Percentiles rank a stretch among this genome's conserved stretches.
These are phyloP conservation scores for Solanum ahanhuiri DNA, from an alignment of 257 asterid genomes.

Conservation along the genomic window DNA sequence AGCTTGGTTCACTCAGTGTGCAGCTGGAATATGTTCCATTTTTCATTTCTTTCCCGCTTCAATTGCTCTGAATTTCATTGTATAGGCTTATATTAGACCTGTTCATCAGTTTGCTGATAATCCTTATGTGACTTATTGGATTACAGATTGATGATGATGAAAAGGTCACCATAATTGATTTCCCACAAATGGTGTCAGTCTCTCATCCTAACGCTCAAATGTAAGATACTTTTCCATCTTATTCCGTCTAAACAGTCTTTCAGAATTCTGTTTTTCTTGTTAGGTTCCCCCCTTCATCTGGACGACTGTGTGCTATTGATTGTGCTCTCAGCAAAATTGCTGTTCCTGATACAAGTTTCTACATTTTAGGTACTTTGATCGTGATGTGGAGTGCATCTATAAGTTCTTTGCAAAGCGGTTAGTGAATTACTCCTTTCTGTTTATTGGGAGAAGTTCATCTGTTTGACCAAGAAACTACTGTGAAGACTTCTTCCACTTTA, in stretches of 20 bases:
- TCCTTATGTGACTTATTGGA: neutral
- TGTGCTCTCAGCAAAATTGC: neutral
- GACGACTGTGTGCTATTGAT: neutral
- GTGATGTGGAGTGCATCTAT: conserved; percentile 80
- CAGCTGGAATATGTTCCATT: neutral
- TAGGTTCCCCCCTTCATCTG: neutral
- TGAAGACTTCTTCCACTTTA: neutral
- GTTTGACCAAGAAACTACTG: neutral
- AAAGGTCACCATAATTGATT: conserved; percentile 86
- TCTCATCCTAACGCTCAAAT: conserved; percentile 85
- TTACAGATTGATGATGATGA: conserved; percentile 88
- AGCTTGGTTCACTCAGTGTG: neutral
- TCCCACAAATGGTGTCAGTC: conserved; percentile 96
- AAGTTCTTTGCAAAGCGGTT: conserved; percentile 85
- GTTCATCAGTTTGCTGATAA: neutral
- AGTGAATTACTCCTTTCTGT: conserved; percentile 8
- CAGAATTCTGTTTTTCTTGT: neutral
- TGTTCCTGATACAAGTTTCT: neutral
- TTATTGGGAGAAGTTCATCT: neutral
- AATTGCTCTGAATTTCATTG: neutral
- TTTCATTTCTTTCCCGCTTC: neutral
- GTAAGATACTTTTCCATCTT: conserved; percentile 27
- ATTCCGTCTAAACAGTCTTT: neutral
- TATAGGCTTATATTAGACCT: neutral
- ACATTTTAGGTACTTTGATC: conserved; percentile 74